Percentiles rank a stretch among this genome's conserved stretches.
Evolutionary conservation across 2,329 filamentous ascomycete species (phyloP).

Genomic region (Fusarium brevicatenulatum): DNA sequence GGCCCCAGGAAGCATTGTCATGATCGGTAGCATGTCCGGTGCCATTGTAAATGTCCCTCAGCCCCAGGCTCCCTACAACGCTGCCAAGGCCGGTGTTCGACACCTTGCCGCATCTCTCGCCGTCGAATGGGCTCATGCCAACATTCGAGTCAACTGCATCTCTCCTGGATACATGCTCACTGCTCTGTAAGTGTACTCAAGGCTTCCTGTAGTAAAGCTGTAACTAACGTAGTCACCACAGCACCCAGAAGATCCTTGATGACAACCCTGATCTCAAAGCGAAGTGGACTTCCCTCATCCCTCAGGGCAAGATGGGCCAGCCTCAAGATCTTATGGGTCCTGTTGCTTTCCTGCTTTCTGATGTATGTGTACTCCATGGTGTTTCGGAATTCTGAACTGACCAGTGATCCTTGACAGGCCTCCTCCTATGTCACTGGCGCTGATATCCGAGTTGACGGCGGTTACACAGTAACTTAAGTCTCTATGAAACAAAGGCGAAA

Average conservation of each 20-base stretch:
- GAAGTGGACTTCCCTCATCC: conserved; percentile 93
- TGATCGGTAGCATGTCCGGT: conserved; percentile 96
- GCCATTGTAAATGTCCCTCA: conserved; percentile 95
- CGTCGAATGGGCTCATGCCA: conserved; percentile 90
- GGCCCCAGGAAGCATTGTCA: conserved; percentile 84
- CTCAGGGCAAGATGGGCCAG: conserved; percentile 90
- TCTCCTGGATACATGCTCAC: conserved; percentile 97
- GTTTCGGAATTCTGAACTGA: neutral
- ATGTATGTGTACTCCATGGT: conserved; percentile 48
- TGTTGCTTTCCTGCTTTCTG: conserved; percentile 85
- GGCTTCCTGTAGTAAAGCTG: neutral
- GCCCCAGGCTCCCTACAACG: conserved; percentile 92
- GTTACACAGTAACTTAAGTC: conserved; percentile 80
- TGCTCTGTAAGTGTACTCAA: conserved; percentile 72
- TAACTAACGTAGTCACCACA: conserved; percentile 49
- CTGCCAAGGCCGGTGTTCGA: conserved; percentile 89
- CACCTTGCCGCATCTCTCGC: conserved; percentile 89
- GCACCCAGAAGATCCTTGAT: conserved; percentile 92
- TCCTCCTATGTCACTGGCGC: conserved; percentile 77
- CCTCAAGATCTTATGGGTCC: conserved; percentile 95
- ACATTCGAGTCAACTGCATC: conserved; percentile 95
- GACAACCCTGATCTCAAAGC: conserved; percentile 90
- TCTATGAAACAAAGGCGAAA: neutral
- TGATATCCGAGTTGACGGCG: conserved; percentile 84
- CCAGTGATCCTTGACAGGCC: conserved; percentile 53